Evolutionary conservation across 1,284 basidiomycete genomes (phyloP).

Genomic region (Xerocomus cyaneibrunnescens): DNA sequence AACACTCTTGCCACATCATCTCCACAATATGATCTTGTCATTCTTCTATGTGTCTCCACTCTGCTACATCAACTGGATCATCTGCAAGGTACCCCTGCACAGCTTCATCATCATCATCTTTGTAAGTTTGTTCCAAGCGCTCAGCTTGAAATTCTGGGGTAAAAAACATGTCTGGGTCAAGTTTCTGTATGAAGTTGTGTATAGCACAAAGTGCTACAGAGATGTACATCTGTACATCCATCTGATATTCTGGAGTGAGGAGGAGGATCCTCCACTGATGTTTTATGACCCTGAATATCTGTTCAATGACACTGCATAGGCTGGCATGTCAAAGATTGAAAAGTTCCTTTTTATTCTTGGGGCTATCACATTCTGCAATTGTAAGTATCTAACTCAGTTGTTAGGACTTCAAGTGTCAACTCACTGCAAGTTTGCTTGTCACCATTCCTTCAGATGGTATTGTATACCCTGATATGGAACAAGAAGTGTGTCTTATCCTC

Average conservation of each 20-base stretch:
- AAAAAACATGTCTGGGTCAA: background rate
- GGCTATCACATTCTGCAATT: background rate
- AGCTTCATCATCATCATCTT: background rate
- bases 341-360: background rate
- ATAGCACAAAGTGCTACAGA: background rate
- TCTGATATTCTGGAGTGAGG: background rate
- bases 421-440: background rate
- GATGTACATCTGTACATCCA: background rate
- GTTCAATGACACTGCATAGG: background rate
- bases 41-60: background rate
- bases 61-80: background rate
- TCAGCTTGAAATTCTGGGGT: background rate
- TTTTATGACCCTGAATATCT: background rate
- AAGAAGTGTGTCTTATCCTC: background rate
- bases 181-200: background rate
- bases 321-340: background rate
- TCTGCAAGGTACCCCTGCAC: background rate
- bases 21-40: slow-evolving; percentile 12
- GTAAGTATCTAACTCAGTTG: background rate
- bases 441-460: background rate
- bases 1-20: slow-evolving; percentile 19
- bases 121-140: background rate
- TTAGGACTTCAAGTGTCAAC: background rate
- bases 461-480: background rate
- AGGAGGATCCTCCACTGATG: background rate